Base-by-base conservation (phyloP, 768 basidiomycete species). In the Boletus huronensis region DNA sequence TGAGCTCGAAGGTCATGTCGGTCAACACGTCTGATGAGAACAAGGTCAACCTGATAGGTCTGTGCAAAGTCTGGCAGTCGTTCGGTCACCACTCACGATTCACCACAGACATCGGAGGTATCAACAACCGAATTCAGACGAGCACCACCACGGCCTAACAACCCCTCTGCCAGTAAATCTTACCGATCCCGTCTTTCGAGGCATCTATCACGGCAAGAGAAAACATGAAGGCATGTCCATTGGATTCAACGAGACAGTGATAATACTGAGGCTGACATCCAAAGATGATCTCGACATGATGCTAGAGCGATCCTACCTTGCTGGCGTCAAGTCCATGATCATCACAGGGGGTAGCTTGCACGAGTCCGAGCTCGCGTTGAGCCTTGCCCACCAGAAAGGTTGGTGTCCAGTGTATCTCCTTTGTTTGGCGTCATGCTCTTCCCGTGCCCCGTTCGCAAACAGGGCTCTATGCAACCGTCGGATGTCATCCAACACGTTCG, bases 401-500 rank as follows among this genome's bases (percentile, higher is more conserved):
- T 23, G 39, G 68, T 58, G 16, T 25, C 13, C 17, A 39, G 28
- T n/a, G 17, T 8, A 26, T 45, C 52, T 40, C 38, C 6, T 19
- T 50, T 55, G 26, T 31, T 19, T 35, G 21, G 19, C 42, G 16
- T 57, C 34, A 41, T 28, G 5, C 4, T 23, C 6, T 26, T 21
- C 11, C 16, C 19, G 10, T 26, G 6, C 38, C 39, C 29, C 26
- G 10, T 29, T 43, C 13, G 25, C 17, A 25, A 43, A 9, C 52
- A 85, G 88, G 76, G 13, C 66, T 90, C 14, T 88, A 83, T 65
- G 82, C 85, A 17, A 92, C 91, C 1, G 80, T 85, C 8, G 90
- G 90, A 19, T 86, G 87, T 55, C 91, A 93, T 68, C 90, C 90
- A 0, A 90, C 89, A 16, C 84, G 87, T 19, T 81, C 85, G 1